These are phyloP conservation scores for Penicillium bialowiezense DNA, from an alignment of 495 filamentous ascomycete genomes.

Conservation along the genomic window DNA sequence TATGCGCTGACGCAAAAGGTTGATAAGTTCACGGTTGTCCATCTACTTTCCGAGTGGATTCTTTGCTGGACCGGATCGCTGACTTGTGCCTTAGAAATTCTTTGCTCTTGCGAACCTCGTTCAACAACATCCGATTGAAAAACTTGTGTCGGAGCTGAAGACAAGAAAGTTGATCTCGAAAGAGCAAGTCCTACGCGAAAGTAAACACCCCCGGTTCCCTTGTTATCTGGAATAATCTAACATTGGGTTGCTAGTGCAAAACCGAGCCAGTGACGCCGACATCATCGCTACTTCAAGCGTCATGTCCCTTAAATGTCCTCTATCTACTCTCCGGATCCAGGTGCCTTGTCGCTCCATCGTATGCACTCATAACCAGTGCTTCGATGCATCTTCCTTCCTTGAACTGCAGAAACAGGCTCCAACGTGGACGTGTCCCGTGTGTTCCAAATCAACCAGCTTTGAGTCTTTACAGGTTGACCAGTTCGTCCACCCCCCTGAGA, in stretches of 20 bases:
- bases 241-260: conserved; percentile 57
- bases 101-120: conserved; percentile 73
- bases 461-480: conserved; percentile 82
- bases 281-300: conserved; percentile 82
- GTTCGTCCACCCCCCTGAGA: conserved; percentile 44
- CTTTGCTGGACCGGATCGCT: conserved; percentile 1
- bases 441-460: conserved; percentile 78
- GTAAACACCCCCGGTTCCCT: conserved; percentile 47
- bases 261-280: conserved; percentile 79
- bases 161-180: conserved; percentile 70
- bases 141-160: conserved; percentile 67
- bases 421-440: conserved; percentile 91
- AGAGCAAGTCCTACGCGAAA: conserved; percentile 76
- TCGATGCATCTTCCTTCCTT: conserved; percentile 90
- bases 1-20: conserved; percentile 91
- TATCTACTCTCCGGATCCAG: conserved; percentile 78
- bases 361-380: conserved; percentile 91
- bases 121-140: conserved; percentile 64
- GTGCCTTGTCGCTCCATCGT: conserved; percentile 74
- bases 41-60: too few relatives aligned
- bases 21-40: too few relatives aligned
- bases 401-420: conserved; percentile 94
- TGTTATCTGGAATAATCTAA: conserved; percentile 5
- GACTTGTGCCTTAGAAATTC: conserved; percentile 63
- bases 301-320: conserved; percentile 87